Evolutionary conservation across 169 alveolate species (phyloP), one percentile per base, ranked within the genome.

Genomic region (Fabrea salina): DNA sequence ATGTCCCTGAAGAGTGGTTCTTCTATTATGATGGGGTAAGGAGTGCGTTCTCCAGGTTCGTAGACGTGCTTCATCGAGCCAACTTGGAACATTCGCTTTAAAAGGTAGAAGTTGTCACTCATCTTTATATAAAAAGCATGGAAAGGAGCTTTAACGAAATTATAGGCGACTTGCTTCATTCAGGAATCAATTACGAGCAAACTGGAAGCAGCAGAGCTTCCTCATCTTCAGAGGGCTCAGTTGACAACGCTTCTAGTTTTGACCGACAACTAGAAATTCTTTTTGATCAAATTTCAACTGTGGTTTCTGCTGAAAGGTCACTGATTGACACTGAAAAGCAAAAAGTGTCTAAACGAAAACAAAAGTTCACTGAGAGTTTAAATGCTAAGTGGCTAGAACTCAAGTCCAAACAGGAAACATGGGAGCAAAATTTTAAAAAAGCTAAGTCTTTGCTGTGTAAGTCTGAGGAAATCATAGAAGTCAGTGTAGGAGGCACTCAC

Each of bases 401-500:
- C 0, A 47, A 25, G 56, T 25, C 16, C 19, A 25, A 47, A 47
- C 56, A 47, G 2, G 19, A 25, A 47, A 47, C 19, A 0, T 47
- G 19, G 16, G 56, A 47, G 19, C 16, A 47, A n/a, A 47, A 47
- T 47, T 16, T 47, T 16, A 25, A 47, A 47, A 56, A 56, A 56
- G 67, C 35, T 27, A 25, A 56, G 1, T 56, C 67, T 27, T 35
- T n/a, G 11, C 25, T 16, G 19, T 56, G 11, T 19, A 1, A 25
- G n/a, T 25, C n/a, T 19, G 67, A 56, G n/a, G 85, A 89, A 50
- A 89, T 89, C 30, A 54, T 89, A 16, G 94, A 89, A 57, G 54
- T 89, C 51, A 83, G 85, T 58, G 85, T 89, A 8, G 94, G 94
- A 25, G 94, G 94, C 19, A 89, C 94, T 27, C 86, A 89, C 41